Evolutionary conservation across 805 yeast species (phyloP).

Genomic region (Danielozyma ontarioensis): DNA sequence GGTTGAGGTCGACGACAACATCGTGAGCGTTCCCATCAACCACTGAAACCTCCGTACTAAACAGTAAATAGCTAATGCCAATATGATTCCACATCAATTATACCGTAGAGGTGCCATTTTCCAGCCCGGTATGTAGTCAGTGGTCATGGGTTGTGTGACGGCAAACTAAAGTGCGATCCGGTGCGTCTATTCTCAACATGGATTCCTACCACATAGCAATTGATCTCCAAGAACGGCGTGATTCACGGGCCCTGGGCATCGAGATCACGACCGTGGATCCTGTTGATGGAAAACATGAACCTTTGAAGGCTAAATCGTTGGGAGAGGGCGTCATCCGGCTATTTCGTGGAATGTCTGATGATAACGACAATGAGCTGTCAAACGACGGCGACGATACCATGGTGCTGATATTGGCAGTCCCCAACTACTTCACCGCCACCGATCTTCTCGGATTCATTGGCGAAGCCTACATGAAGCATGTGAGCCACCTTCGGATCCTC

Average conservation of each 20-base stretch:
- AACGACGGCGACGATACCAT: constrained; percentile 54
- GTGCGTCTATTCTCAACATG: too few relatives aligned
- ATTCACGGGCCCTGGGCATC: neutral
- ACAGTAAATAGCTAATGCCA: too few relatives aligned
- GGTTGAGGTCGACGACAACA: neutral
- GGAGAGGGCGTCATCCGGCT: constrained; percentile 74
- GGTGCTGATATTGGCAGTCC: constrained; percentile 78
- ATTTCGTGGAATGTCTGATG: constrained; percentile 48
- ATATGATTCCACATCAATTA: too few relatives aligned
- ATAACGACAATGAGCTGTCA: constrained; percentile 4
- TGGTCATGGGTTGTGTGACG: too few relatives aligned
- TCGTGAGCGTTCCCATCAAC: too few relatives aligned
- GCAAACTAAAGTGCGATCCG: too few relatives aligned
- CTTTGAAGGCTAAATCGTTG: constrained; percentile 55
- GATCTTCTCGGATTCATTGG: constrained; percentile 82
- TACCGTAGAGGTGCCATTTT: too few relatives aligned
- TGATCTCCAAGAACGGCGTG: neutral
- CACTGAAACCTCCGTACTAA: too few relatives aligned
- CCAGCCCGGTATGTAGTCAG: too few relatives aligned
- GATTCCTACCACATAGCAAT: too few relatives aligned
- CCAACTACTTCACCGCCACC: constrained; percentile 80
- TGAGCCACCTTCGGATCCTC: constrained; percentile 70
- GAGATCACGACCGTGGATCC: neutral
- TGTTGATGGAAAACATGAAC: constrained; percentile 22
- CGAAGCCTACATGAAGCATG: constrained; percentile 44